Conservation (phyloP, 371 early-diverging fungal genomes). For the Mortierella sp. region DNA sequence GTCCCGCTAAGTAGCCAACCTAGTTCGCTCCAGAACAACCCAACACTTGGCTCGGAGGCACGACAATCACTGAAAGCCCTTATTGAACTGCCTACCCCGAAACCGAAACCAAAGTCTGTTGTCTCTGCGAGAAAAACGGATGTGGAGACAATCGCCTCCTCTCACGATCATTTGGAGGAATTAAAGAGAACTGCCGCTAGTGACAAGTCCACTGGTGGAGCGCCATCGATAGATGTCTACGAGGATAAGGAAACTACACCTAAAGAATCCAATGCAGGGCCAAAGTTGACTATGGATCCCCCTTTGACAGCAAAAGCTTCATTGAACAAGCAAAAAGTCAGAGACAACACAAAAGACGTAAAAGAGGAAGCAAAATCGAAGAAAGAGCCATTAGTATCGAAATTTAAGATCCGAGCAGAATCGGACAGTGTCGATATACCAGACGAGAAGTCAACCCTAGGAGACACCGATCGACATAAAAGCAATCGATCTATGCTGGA, state of each 20-base stretch:
- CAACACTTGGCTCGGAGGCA: not conserved
- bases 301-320: not conserved
- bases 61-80: not conserved
- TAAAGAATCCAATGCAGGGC: no score
- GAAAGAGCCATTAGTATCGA: not conserved
- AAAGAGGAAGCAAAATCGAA: not conserved
- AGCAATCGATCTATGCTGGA: conserved; percentile 19
- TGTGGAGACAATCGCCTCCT: not conserved
- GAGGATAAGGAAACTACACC: not conserved
- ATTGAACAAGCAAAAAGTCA: not conserved
- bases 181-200: not conserved
- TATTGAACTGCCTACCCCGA: not conserved
- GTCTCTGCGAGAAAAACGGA: not conserved
- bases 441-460: not conserved
- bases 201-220: not conserved
- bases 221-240: not conserved
- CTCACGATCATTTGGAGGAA: not conserved
- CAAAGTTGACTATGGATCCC: not conserved
- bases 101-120: not conserved
- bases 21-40: not conserved
- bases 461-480: not conserved
- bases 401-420: not conserved
- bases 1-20: not conserved
- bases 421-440: not conserved
- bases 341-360: not conserved